Evolutionary conservation across 164 flowering plant species (phyloP).

Genomic region (Vitis rotundifolia): DNA sequence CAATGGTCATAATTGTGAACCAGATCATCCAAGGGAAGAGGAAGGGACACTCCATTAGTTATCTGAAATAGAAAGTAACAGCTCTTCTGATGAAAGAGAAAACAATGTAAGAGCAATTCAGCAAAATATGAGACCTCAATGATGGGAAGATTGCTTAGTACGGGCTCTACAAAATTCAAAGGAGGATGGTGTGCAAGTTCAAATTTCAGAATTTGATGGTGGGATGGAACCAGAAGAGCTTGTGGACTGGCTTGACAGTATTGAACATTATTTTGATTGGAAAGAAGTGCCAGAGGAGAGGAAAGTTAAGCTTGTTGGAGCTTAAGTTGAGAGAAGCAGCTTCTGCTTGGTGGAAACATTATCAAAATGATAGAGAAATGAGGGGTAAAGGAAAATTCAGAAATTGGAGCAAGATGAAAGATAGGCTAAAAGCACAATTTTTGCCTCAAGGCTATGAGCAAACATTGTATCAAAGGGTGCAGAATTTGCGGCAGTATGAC

Average conservation of each 20-base stretch:
- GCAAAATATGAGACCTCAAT: background rate
- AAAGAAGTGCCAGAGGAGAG: background rate
- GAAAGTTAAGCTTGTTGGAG: background rate
- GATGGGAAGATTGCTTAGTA: background rate
- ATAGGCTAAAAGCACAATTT: background rate
- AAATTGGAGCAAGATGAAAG: background rate
- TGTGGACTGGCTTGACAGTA: background rate
- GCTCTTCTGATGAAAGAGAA: background rate
- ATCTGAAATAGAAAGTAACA: background rate
- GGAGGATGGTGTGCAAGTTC: background rate
- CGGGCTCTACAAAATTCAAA: constrained; percentile 5
- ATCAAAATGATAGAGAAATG: background rate
- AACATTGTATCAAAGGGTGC: background rate
- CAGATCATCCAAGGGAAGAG: background rate
- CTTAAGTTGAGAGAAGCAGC: background rate
- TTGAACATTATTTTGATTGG: background rate
- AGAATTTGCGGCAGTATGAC: background rate
- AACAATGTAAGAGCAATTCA: background rate
- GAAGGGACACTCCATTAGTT: background rate
- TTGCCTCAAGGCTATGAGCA: background rate
- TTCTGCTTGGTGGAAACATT: background rate
- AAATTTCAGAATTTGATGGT: background rate
- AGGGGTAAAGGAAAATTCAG: background rate
- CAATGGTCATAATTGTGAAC: too few species aligned
- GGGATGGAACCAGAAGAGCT: background rate